Percentiles rank a stretch among this genome's conserved stretches.
phyloP scores from a whole-genome alignment of 2,329 filamentous ascomycete genomes.

The Dactylonectria estremocensis region DNA sequence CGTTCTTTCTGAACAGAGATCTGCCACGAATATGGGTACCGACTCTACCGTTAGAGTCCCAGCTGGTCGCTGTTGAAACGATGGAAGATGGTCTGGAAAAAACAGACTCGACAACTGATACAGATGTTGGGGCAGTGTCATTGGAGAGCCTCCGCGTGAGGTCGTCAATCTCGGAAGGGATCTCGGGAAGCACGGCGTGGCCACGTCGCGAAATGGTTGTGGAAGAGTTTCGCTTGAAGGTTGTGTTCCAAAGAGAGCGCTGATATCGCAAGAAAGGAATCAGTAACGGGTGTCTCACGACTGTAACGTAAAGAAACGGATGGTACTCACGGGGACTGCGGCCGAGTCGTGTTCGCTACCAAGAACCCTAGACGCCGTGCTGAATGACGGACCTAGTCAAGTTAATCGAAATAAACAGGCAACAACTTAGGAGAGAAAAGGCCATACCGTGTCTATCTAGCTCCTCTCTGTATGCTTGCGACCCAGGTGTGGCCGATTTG shows the following conservation, averaged over 20 bases:
- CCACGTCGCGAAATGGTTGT: neutral
- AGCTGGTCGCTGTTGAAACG: constrained; percentile 26
- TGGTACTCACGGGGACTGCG: neutral
- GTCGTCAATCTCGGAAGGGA: constrained; percentile 18
- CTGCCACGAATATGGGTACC: neutral
- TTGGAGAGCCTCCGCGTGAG: constrained; percentile 9
- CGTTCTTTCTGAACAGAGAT: constrained; percentile 8
- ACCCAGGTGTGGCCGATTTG: constrained; percentile 1
- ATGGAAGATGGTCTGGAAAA: constrained; percentile 29
- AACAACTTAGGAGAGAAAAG: neutral
- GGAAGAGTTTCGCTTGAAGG: neutral
- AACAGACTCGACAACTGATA: constrained; percentile 20
- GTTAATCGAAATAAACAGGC: neutral
- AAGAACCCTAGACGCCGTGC: neutral
- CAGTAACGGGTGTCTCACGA: neutral
- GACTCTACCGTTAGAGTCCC: constrained; percentile 18
- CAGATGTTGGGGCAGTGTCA: constrained; percentile 19
- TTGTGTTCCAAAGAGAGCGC: neutral
- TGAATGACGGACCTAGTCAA: neutral
- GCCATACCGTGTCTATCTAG: neutral
- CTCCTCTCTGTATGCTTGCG: neutral
- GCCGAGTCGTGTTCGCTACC: neutral
- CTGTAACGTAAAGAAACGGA: neutral
- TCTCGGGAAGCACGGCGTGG: neutral
- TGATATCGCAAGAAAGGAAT: neutral